Evolutionary conservation across 2,329 filamentous ascomycete genomes (phyloP), one percentile per base, ranked within the genome.

Genomic region (Lithohypha guttulata): DNA sequence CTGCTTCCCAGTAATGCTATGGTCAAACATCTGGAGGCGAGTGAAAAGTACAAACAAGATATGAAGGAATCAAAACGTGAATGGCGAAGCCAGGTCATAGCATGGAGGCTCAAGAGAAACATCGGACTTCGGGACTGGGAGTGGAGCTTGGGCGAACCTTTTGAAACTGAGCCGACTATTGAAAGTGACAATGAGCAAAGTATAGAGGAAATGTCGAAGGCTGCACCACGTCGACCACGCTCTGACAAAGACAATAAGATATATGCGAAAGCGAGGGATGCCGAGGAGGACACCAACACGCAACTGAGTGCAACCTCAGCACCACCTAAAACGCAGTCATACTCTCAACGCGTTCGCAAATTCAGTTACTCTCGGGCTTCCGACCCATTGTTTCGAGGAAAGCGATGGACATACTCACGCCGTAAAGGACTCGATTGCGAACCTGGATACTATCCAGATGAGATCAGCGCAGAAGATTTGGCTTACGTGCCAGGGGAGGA

Each of bases 61-160:
- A 14, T 28, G n/a, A 4, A 28, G 26, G 26, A 4, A 28, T 28
- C 15, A 28, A 6, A 28, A 10, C 11, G n/a, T 14, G 4, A 34
- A n/a, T 19, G 34, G 34, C 6, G 15, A 13, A 18, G 7, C 3
- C 23, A 28, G 4, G 10, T 28, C 6, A 5, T 37, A 10, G 6
- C n/a, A 3, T 6, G 6, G 9, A 13, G 34, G 22, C 6, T 37
- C 3, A 20, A 6, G 10, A 37, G 17, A 13, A 27, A 10, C 6
- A 15, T 37, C 18, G 34, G 34, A 3, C 14, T 37, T 22, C 15
- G 23, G 23, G 34, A 28, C 23, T 37, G 34, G 34, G 34, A 37
- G 25, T 37, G 23, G 23, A 28, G 23, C 14, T 28, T 28, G n/a
- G 23, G 23, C 7, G 34, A 37, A 25, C 22, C 15, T n/a, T 10